Evolutionary conservation across 345 rosid species (phyloP).

Genomic region (Syzygium aromaticum): DNA sequence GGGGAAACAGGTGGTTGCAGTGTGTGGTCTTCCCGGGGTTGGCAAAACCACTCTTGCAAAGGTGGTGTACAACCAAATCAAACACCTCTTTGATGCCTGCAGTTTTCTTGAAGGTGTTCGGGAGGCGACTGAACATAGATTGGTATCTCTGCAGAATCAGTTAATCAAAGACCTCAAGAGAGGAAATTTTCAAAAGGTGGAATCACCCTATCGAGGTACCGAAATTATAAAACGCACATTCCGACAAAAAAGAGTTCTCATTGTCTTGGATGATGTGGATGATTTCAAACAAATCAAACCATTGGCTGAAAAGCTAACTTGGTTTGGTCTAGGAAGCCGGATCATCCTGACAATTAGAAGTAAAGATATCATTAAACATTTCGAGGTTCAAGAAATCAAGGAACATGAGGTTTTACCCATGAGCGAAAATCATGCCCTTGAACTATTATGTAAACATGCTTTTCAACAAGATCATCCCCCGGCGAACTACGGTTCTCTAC

Average conservation of each 20-base stretch:
- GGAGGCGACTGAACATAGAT: too few species aligned
- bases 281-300: not conserved
- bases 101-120: too few species aligned
- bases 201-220: not conserved
- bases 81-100: not conserved
- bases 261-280: not conserved
- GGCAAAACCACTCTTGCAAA: not conserved
- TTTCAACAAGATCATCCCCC: not conserved
- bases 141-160: not conserved
- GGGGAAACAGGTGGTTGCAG: too few species aligned
- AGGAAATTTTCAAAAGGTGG: not conserved
- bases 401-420: not conserved
- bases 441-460: not conserved
- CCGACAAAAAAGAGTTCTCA: not conserved
- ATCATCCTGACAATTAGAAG: not conserved
- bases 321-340: not conserved
- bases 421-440: not conserved
- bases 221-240: too few species aligned
- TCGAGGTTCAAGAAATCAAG: not conserved
- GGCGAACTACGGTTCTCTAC: not conserved
- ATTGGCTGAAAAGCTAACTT: not conserved
- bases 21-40: not conserved
- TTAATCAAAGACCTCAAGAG: not conserved
- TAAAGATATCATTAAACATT: too few species aligned
- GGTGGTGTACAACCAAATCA: not conserved